Percentiles rank a stretch among this genome's conserved stretches.
Evolutionary conservation across 2,329 filamentous ascomycete genomes (phyloP).

Genomic region (Neofusicoccum parvum): DNA sequence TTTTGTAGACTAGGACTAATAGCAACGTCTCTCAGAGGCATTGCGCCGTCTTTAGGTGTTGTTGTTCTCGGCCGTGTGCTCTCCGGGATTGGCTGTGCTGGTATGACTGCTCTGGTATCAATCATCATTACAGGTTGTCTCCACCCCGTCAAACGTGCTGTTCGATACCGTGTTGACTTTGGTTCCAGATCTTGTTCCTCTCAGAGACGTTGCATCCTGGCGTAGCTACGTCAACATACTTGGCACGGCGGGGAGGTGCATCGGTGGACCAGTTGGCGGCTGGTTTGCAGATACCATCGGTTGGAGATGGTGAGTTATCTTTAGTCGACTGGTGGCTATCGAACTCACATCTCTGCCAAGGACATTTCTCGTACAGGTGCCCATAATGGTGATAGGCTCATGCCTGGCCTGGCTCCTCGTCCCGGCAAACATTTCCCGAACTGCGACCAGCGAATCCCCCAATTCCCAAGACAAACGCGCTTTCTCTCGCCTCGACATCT

Average conservation of each 20-base stretch:
- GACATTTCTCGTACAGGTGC: constrained; percentile 62
- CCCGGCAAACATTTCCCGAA: constrained; percentile 13
- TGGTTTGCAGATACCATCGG: constrained; percentile 64
- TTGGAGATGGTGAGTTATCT: constrained; percentile 60
- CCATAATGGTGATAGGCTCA: constrained; percentile 56
- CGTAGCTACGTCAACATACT: constrained; percentile 56
- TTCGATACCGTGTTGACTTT: constrained; percentile 25
- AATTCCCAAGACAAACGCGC: constrained; percentile 26
- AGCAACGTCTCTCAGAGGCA: constrained; percentile 33
- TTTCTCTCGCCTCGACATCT: constrained; percentile 60
- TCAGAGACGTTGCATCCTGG: constrained; percentile 51
- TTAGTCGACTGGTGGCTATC: background rate
- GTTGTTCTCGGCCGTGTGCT: constrained; percentile 46
- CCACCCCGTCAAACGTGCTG: too few relatives aligned
- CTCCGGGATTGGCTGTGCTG: constrained; percentile 49
- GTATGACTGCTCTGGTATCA: constrained; percentile 36
- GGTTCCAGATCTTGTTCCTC: constrained; percentile 53
- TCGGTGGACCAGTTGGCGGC: constrained; percentile 61
- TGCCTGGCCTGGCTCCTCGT: constrained; percentile 44
- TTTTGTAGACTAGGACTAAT: background rate
- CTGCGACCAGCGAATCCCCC: background rate
- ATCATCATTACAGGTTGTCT: constrained; percentile 19
- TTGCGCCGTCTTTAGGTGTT: constrained; percentile 40
- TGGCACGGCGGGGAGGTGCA: constrained; percentile 52
- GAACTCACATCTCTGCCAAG: constrained; percentile 28